Conservation (phyloP, 805 yeast genomes). For the Lachancea waltii region DNA sequence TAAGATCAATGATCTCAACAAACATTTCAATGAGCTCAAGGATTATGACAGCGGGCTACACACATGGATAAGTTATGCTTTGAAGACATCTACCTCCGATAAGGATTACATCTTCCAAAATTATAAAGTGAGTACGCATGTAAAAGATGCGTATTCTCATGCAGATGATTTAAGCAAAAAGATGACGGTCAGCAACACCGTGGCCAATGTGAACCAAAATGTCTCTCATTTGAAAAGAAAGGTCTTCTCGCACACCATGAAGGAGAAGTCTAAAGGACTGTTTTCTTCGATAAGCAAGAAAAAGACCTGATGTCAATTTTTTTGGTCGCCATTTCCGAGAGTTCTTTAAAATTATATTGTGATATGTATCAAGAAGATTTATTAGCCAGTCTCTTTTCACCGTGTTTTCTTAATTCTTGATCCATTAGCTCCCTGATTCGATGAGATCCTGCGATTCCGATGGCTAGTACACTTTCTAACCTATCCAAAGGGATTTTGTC, state of each 20-base stretch:
- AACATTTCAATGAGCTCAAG: conserved; percentile 34
- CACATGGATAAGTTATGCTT: conserved; percentile 42
- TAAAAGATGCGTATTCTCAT: conserved; percentile 58
- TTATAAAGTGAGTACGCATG: conserved; percentile 43
- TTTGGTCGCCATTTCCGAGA: conserved; percentile 1
- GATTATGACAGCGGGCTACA: conserved; percentile 52
- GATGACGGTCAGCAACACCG: conserved; percentile 37
- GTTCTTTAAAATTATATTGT: conserved; percentile 7
- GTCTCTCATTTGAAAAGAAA: conserved; percentile 47
- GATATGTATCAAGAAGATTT: conserved; percentile 15
- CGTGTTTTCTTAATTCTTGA: conserved; percentile 69
- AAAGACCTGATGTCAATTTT: conserved; percentile 30
- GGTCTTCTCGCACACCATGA: conserved; percentile 45
- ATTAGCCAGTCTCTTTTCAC: conserved; percentile 49
- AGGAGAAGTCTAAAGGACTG: conserved; percentile 45
- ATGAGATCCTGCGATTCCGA: conserved; percentile 85
- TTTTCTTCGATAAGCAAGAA: conserved; percentile 50
- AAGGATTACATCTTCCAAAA: conserved; percentile 31
- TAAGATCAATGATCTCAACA: conserved; percentile 24
- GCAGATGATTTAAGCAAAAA: conserved; percentile 40
- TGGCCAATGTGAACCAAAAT: conserved; percentile 38
- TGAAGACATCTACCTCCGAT: conserved; percentile 29
- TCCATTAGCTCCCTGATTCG: conserved; percentile 82
- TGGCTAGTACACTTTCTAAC: conserved; percentile 65
- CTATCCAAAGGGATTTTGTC: conserved; percentile 79